These are phyloP conservation scores for Cyclotella kingstonii DNA, from an alignment of 108 stramenopile species.

Conservation along the genomic window DNA sequence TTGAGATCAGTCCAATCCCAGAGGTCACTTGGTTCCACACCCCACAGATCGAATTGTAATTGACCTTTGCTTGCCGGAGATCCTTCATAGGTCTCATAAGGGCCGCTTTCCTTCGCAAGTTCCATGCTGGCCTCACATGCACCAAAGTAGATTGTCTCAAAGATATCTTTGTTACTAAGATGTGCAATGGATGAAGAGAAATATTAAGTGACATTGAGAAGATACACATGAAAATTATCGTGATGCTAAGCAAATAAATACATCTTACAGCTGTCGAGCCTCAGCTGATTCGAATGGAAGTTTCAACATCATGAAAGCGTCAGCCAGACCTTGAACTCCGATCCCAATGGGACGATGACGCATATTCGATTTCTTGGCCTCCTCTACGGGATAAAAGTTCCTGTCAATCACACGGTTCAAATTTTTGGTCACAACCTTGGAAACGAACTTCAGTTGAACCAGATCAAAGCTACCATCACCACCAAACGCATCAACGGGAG, in stretches of 20 bases:
- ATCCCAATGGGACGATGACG: conserved; percentile 99
- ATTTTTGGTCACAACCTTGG: conserved; percentile 95
- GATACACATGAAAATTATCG: not conserved
- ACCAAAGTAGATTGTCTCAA: conserved; percentile 99
- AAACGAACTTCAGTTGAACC: conserved; percentile 77
- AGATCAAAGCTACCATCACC: conserved; percentile 75
- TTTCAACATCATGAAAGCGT: conserved; percentile 93
- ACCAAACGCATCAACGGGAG: conserved; percentile 49
- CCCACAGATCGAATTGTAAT: conserved; percentile 99
- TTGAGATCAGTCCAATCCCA: conserved; percentile 97
- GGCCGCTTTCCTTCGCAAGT: conserved; percentile 89
- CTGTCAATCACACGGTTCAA: conserved; percentile 98
- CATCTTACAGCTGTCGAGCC: conserved; percentile 68
- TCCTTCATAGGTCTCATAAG: conserved; percentile 93
- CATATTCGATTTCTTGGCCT: conserved; percentile 88
- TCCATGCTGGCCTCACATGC: conserved; percentile 92
- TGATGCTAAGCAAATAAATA: not conserved
- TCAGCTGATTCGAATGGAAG: conserved; percentile 91
- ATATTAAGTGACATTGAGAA: not conserved
- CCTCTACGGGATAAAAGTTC: conserved; percentile 96
- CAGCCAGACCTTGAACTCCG: conserved; percentile 99
- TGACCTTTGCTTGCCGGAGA: conserved; percentile 94
- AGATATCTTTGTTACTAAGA: conserved; percentile 92
- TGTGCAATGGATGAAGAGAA: not conserved
- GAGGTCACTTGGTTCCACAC: conserved; percentile 76